A percentile compares a stretch with the other conserved stretches of the same genome.
phyloP scores from a whole-genome alignment of 192 early-diverging fungal species.

The Coemansia sp. region DNA sequence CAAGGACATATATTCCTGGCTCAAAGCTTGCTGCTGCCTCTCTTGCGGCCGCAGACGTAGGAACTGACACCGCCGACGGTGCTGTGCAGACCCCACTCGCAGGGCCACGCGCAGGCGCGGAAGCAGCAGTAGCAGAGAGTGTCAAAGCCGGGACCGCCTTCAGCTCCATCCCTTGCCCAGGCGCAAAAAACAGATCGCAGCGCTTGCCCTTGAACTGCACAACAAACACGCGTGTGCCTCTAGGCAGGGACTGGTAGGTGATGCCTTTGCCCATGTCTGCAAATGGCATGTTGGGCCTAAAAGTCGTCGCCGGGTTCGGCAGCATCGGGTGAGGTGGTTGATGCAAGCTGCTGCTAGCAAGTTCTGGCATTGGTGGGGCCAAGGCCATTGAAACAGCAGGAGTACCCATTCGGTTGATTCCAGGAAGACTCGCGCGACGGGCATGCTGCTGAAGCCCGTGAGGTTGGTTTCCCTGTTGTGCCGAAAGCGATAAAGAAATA shows the following conservation, averaged over 20 bases:
- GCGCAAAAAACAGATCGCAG: slow-evolving; percentile 47
- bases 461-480: slow-evolving; percentile 2
- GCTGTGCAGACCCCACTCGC: background rate
- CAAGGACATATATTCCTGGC: slow-evolving; percentile 33
- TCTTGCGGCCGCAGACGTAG: background rate
- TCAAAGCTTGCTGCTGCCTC: slow-evolving; percentile 8
- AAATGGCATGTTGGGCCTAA: slow-evolving; percentile 53
- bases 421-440: slow-evolving; percentile 40
- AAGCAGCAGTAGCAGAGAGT: slow-evolving; percentile 8
- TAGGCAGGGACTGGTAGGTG: slow-evolving; percentile 32
- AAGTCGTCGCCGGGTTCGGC: slow-evolving; percentile 48
- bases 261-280: slow-evolving; percentile 53
- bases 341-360: slow-evolving; percentile 5
- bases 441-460: slow-evolving; percentile 30
- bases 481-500: background rate
- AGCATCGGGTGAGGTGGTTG: slow-evolving; percentile 25
- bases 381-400: slow-evolving; percentile 6
- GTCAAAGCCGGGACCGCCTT: slow-evolving; percentile 33
- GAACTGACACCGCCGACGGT: slow-evolving; percentile 5
- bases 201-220: slow-evolving; percentile 50
- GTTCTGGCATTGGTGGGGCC: slow-evolving; percentile 10
- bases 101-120: slow-evolving; percentile 1
- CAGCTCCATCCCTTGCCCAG: slow-evolving; percentile 21
- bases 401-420: slow-evolving; percentile 18
- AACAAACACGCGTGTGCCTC: slow-evolving; percentile 42